phyloP scores from a whole-genome alignment of 1,139 yeast genomes.

The Yamadazyma mexicana region DNA sequence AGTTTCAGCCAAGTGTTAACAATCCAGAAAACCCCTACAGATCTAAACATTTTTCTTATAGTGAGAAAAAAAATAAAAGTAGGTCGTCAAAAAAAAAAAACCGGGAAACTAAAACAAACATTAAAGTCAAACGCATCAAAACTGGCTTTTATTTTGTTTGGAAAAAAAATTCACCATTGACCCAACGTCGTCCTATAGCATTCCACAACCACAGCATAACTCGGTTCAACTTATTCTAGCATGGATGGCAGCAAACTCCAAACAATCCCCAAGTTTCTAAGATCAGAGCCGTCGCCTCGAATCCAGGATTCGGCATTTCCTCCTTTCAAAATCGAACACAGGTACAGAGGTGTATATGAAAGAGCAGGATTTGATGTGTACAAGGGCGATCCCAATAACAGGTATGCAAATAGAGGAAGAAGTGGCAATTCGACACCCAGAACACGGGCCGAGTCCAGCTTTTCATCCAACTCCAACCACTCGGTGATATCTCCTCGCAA shows the following conservation, averaged over 20 bases:
- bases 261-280: slow-evolving; percentile 18
- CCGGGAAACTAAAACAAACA: too few relatives aligned
- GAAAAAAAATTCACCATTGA: too few relatives aligned
- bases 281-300: slow-evolving; percentile 32
- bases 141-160: too few relatives aligned
- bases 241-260: slow-evolving; percentile 1
- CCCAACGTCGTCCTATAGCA: too few relatives aligned
- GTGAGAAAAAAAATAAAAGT: neutral
- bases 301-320: slow-evolving; percentile 54
- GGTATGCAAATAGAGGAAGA: slow-evolving; percentile 1
- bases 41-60: too few relatives aligned
- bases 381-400: slow-evolving; percentile 14
- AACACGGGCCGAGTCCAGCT: slow-evolving; percentile 4
- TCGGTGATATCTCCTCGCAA: slow-evolving; percentile 3
- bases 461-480: slow-evolving; percentile 2
- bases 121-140: too few relatives aligned
- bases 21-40: too few relatives aligned
- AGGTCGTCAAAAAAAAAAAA: neutral
- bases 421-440: slow-evolving; percentile 8
- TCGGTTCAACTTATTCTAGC: too few relatives aligned
- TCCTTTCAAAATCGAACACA: slow-evolving; percentile 53
- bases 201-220: too few relatives aligned
- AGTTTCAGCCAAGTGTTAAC: too few relatives aligned
- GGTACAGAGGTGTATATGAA: slow-evolving; percentile 62
- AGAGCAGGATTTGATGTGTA: slow-evolving; percentile 66